Conservation (phyloP, 2,329 filamentous ascomycete genomes). For the Fusarium sp. region DNA sequence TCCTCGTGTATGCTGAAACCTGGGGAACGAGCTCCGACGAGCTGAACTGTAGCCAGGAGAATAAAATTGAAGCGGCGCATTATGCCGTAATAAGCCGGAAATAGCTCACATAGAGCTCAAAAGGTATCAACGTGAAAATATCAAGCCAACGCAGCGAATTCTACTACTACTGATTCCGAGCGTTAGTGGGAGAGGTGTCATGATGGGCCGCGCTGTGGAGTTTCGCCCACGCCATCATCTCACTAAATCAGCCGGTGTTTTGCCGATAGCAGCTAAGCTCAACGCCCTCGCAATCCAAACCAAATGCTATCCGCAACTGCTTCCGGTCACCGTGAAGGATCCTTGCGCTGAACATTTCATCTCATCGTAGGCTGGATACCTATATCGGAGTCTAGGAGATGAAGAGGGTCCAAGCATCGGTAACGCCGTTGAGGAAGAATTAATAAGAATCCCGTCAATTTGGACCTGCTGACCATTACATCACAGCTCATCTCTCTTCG, state of each 20-base stretch:
- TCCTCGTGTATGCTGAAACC: slow-evolving; percentile 91
- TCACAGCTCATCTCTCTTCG: slow-evolving; percentile 37
- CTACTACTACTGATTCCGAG: slow-evolving; percentile 24
- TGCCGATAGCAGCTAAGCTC: slow-evolving; percentile 37
- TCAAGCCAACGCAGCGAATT: slow-evolving; percentile 17
- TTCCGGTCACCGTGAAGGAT: slow-evolving; percentile 26
- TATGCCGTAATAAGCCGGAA: slow-evolving; percentile 46
- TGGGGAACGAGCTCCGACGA: slow-evolving; percentile 63
- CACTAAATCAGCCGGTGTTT: slow-evolving; percentile 37
- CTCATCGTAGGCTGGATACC: slow-evolving; percentile 15
- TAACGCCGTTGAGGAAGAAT: slow-evolving; percentile 27
- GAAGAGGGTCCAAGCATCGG: slow-evolving; percentile 40
- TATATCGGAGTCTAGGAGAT: slow-evolving; percentile 31
- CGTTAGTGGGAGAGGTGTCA: slow-evolving; percentile 51
- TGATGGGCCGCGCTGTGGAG: slow-evolving; percentile 47
- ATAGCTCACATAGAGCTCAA: slow-evolving; percentile 50
- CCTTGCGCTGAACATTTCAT: slow-evolving; percentile 28
- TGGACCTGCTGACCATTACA: slow-evolving; percentile 32
- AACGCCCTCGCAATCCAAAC: not conserved
- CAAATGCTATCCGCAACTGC: slow-evolving; percentile 4
- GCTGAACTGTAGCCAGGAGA: slow-evolving; percentile 60
- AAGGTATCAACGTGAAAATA: slow-evolving; percentile 21
- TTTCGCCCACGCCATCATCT: slow-evolving; percentile 31
- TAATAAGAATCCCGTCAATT: slow-evolving; percentile 34
- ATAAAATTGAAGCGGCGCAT: slow-evolving; percentile 66